Base-by-base conservation (phyloP, 192 early-diverging fungal species). In the Pilobolus umbonatus region DNA sequence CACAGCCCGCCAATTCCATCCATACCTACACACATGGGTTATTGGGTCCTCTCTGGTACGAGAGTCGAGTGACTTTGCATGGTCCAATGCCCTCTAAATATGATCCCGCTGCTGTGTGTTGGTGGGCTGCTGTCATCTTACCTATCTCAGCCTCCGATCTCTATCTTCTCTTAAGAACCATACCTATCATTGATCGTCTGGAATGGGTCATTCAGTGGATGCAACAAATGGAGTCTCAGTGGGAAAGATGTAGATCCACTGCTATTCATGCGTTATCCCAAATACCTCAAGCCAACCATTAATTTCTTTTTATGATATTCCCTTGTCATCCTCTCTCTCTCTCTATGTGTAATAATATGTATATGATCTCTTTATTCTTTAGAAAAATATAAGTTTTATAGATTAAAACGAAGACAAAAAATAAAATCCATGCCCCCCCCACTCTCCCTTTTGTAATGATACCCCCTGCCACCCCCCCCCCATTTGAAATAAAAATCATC, bases 91-190 rank as follows among this genome's bases (percentile, higher is more conserved):
- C 57, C n/a, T 59, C 57, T 11, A 30, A 44, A 17, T 29, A 26
- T 10, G 44, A 59, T 24, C 31, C 43, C 21, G 26, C 57, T 48
- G 43, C 43, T 24, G 43, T 59, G 11, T 59, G 57, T 24, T 59
- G 57, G 57, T 59, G 57, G 57, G 57, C 44, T 8, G 57, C 57
- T 47, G 43, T 45, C 0, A 34, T 59, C 15, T 47, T 59, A 48
- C 57, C 57, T n/a, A 24, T 28, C 19, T 30, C 31, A 22, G 14
- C 24, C 26, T 36, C 45, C 12, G 57, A 59, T 10, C 28, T 35
- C 24, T 59, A 59, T 22, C 39, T 30, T 25, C 22, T 59, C 12
- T 47, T 59, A 4, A 29, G 43, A 19, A 59, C 45, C 4, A 9
- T 46, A 22, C 28, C 43, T 35, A 39, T 48, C 22, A 24, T 45